Percentiles rank a stretch among this genome's conserved stretches.
Conservation (phyloP, 768 basidiomycete species). For the Auriculariales sp. region DNA sequence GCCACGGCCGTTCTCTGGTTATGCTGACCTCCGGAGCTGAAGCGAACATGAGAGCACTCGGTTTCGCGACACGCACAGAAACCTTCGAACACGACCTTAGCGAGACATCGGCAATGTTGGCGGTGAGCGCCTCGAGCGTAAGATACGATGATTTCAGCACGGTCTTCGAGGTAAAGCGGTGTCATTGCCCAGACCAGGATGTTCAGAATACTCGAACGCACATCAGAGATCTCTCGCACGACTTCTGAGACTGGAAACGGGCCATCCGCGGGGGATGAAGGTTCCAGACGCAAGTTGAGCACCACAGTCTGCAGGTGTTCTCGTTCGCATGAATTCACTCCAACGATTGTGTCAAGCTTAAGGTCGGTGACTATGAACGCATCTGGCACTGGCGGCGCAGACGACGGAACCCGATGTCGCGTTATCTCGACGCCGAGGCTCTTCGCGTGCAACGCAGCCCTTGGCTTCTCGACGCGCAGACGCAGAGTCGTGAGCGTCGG, state of each 20-base stretch:
- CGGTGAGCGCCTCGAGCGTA: slow-evolving; percentile 60
- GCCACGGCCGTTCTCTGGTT: slow-evolving; percentile 22
- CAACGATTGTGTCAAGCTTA: slow-evolving; percentile 41
- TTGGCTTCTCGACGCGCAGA: slow-evolving; percentile 32
- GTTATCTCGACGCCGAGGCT: slow-evolving; percentile 25
- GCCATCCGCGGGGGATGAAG: slow-evolving; percentile 5
- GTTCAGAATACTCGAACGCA: slow-evolving; percentile 14
- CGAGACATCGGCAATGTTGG: slow-evolving; percentile 33
- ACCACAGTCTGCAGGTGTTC: slow-evolving; percentile 45
- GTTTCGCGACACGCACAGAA: slow-evolving; percentile 52
- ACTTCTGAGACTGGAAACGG: slow-evolving; percentile 27
- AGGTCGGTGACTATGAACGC: slow-evolving; percentile 32
- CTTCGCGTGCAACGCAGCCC: slow-evolving; percentile 38
- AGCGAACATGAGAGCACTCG: slow-evolving; percentile 54
- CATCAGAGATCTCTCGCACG: slow-evolving; percentile 19
- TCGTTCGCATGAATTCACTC: slow-evolving; percentile 55
- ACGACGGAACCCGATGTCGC: slow-evolving; percentile 12
- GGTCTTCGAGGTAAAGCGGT: slow-evolving; percentile 22
- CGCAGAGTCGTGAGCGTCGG: slow-evolving; percentile 21
- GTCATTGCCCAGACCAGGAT: background rate
- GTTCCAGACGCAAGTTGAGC: slow-evolving; percentile 29
- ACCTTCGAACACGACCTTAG: slow-evolving; percentile 25
- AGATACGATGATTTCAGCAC: slow-evolving; percentile 33
- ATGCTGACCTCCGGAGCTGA: slow-evolving; percentile 50
- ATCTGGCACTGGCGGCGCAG: slow-evolving; percentile 9